Conservation (phyloP, 176 grass and related monocot genomes). For the Olyra latifolia region DNA sequence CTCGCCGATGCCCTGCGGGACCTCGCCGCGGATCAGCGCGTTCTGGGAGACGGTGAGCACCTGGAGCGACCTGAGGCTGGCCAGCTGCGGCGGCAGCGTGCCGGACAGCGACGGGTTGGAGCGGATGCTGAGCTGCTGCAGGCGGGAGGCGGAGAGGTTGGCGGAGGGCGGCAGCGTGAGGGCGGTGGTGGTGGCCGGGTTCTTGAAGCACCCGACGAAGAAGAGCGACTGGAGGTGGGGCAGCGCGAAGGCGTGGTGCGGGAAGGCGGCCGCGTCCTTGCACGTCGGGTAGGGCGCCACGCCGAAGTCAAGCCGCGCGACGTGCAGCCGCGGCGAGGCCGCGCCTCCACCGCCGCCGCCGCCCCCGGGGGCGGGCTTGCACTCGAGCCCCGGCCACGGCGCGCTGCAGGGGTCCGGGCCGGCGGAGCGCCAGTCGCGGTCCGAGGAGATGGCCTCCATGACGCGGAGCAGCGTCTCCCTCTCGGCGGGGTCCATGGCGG, state of each 20-base stretch:
- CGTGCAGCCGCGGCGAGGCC: constrained; percentile 39
- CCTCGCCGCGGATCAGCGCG: constrained; percentile 45
- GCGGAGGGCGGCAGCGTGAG: constrained; percentile 52
- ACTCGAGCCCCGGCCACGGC: constrained; percentile 92
- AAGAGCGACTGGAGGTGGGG: constrained; percentile 70
- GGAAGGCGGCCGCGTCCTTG: constrained; percentile 58
- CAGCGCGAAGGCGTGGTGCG: constrained; percentile 52
- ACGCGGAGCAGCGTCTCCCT: constrained; percentile 66
- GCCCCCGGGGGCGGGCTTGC: constrained; percentile 38
- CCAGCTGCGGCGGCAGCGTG: constrained; percentile 58
- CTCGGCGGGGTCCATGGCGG: constrained; percentile 66
- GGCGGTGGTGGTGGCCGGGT: constrained; percentile 26
- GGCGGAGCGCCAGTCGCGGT: constrained; percentile 78
- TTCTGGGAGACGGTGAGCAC: constrained; percentile 93
- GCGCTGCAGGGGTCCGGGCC: constrained; percentile 67
- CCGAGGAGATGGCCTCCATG: constrained; percentile 88
- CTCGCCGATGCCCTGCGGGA: constrained; percentile 46
- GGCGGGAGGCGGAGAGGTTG: constrained; percentile 50
- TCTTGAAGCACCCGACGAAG: constrained; percentile 80
- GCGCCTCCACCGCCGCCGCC: not conserved
- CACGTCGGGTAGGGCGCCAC: constrained; percentile 68
- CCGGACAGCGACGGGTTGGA: constrained; percentile 78
- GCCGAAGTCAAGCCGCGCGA: constrained; percentile 85
- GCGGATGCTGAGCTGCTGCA: constrained; percentile 79
- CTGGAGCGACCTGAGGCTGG: constrained; percentile 58